Conservation (phyloP, 148 eudicot genomes). For the Heliosperma pusillum region DNA sequence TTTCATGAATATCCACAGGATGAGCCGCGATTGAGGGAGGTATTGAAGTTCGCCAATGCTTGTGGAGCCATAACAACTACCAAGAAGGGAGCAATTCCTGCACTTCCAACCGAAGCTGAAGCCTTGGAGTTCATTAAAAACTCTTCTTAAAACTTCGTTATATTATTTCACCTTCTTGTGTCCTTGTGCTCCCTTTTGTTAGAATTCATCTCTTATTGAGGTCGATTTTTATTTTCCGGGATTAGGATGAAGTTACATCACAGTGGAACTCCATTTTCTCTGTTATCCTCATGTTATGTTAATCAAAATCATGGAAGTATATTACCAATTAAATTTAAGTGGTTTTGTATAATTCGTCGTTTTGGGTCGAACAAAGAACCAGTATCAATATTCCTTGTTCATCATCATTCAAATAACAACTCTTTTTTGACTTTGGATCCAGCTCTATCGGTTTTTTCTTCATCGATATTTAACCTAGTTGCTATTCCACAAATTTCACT, state of each 20-base stretch:
- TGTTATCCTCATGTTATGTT: slow-evolving; percentile 9
- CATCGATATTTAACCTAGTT: no score
- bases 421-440: no score
- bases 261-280: slow-evolving; percentile 12
- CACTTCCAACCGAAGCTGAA: slow-evolving; percentile 56
- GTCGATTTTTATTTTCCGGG: slow-evolving; percentile 9
- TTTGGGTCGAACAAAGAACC: slow-evolving; percentile 14
- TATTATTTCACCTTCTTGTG: slow-evolving; percentile 6
- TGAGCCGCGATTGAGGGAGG: slow-evolving; percentile 51
- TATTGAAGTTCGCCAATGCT: slow-evolving; percentile 55
- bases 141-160: slow-evolving; percentile 10
- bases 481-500: no score
- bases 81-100: slow-evolving; percentile 80
- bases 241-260: neutral
- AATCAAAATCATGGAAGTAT: neutral
- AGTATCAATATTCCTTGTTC: neutral
- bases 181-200: neutral
- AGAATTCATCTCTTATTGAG: neutral
- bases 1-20: slow-evolving; percentile 31
- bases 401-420: no score
- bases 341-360: slow-evolving; percentile 8
- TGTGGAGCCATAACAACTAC: slow-evolving; percentile 84
- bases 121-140: slow-evolving; percentile 37
- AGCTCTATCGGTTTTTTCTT: no score
- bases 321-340: slow-evolving; percentile 18